These are phyloP conservation scores for Endogone sp. DNA, from an alignment of 192 early-diverging fungal genomes.

Conservation along the genomic window DNA sequence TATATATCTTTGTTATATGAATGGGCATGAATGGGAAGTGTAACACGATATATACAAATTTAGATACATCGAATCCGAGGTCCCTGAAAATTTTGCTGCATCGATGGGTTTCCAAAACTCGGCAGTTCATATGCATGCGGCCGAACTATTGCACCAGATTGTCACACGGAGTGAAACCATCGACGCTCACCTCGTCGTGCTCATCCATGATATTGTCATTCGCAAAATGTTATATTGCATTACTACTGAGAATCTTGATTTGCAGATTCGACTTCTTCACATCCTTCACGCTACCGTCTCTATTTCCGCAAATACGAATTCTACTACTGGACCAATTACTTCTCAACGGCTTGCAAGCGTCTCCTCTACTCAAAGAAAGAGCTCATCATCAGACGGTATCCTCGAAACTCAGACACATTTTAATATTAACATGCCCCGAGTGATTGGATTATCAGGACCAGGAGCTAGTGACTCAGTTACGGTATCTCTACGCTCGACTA, in stretches of 20 bases:
- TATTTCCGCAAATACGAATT: slow-evolving; percentile 24
- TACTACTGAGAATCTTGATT: slow-evolving; percentile 36
- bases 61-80: slow-evolving; percentile 41
- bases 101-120: neutral
- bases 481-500: neutral
- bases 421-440: neutral
- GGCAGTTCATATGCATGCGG: slow-evolving; percentile 16
- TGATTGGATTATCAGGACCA: neutral
- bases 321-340: neutral
- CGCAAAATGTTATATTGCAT: slow-evolving; percentile 62
- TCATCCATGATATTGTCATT: slow-evolving; percentile 47
- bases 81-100: slow-evolving; percentile 24
- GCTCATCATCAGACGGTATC: neutral
- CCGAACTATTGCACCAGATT: slow-evolving; percentile 54
- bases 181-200: slow-evolving; percentile 38
- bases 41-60: neutral
- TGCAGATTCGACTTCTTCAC: slow-evolving; percentile 58
- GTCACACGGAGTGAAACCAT: slow-evolving; percentile 49
- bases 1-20: neutral
- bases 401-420: neutral
- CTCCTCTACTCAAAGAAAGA: neutral
- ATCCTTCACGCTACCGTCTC: slow-evolving; percentile 47
- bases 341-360: neutral
- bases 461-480: neutral
- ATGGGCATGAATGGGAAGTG: neutral